Evolutionary conservation across 345 rosid species (phyloP), one percentile per base, ranked within the genome.

Genomic region (Brassica napus): DNA sequence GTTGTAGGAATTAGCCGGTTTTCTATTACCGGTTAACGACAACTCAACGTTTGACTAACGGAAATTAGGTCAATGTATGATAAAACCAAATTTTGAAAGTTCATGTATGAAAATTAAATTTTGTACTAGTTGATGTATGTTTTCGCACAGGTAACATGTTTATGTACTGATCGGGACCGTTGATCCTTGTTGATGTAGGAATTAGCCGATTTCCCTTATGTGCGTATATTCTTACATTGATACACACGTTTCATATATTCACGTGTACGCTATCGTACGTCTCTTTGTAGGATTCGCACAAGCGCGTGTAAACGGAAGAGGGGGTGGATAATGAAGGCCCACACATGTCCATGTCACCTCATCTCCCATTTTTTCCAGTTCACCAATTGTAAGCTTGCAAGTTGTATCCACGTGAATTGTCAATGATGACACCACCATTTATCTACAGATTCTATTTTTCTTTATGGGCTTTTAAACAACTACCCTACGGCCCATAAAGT

Each of bases 341-440:
- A 71, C 72, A 71, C 72, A 71, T 65, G 76, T 78, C 81, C 77
- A 65, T 71, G 67, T 71, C 77, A 71, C 81, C 65, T 54, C 71
- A 35, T 15, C 18, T 77, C 69, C 37, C 30, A 18, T 49, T 49
- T 60, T 60, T 61, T 61, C 5, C 23, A 76, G 67, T 58, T 58
- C 42, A 30, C 24, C 6, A 57, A 37, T 75, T 76, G 39, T 62
- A 62, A 4, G 16, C 18, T 49, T 14, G 55, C 55, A 49, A 49
- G 18, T 49, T 49, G 18, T 49, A 14, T 30, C 18, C 66, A 12
- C n/a, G 64, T 59, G 62, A 75, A 58, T 57, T 58, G 28, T 49
- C 57, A 49, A 5, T 49, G 18, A 49, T n/a, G 18, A 49, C 57
- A 49, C 47, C 57, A 35, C 47, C 57, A 35, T 39, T 23, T 35